Base-by-base conservation (phyloP, 768 basidiomycete genomes). In the Boletus edulis region DNA sequence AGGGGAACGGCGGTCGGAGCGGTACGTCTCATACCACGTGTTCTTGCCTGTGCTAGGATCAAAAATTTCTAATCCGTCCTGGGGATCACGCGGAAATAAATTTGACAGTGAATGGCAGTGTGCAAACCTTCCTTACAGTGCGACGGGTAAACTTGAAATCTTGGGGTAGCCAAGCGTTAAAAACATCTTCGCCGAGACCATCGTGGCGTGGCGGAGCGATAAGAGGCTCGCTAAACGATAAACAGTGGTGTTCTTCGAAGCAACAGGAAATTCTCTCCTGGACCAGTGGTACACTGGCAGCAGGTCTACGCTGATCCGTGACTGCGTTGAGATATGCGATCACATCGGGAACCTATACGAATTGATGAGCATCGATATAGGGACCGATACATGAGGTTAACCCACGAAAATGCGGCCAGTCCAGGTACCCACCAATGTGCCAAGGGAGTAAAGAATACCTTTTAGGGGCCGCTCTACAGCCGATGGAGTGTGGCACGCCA, bases 91-190 rank as follows among this genome's bases (percentile, higher is more conserved):
- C 49, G 54, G 55, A 55, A 39, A 62, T 62, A 54, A 64, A 51
- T 49, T 10, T 38, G 39, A 20, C 46, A 34, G 32, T 41, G 29
- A 27, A 55, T 12, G 42, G 42, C n/a, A 44, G 35, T 31, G 46
- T 5, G 34, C 20, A 42, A 42, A 47, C 18, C 20, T 34, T 37
- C 59, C 76, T 59, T 48, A 78, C 78, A 48, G 73, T 56, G 32
- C 60, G 61, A 41, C 68, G 68, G 35, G 60, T 68, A 50, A 80
- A 58, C 17, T 54, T 62, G 39, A 70, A 22, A 34, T 74, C 69
- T 60, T 59, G 66, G 42, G 81, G 81, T 35, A 80, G 56, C 79
- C 79, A 81, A 32, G 76, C 78, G 53, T 77, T 80, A 34, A 79
- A 67, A 47, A 79, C 56, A 59, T 81, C 75, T 54, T 80, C 77